These are phyloP conservation scores for Trypanosoma lewisi DNA, from an alignment of 208 protist species.

Conservation along the genomic window DNA sequence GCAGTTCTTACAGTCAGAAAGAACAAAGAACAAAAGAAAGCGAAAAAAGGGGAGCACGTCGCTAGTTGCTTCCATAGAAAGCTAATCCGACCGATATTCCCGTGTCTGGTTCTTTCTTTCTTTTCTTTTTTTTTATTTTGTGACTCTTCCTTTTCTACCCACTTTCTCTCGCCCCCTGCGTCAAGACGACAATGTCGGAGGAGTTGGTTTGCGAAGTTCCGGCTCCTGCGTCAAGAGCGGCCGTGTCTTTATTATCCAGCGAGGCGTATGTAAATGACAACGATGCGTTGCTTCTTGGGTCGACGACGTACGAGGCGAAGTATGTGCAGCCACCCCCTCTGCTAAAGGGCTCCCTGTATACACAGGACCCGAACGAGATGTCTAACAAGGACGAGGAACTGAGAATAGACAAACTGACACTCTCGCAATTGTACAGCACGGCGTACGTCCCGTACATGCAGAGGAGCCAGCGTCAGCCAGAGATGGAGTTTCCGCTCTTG, in stretches of 20 bases:
- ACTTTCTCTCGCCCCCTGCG: neutral
- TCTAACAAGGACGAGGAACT: constrained; percentile 26
- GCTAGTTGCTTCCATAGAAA: no score
- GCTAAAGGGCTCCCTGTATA: constrained; percentile 61
- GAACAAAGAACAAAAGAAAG: no score
- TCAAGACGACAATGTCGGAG: neutral
- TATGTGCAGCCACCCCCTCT: constrained; percentile 39
- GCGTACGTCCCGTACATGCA: constrained; percentile 59
- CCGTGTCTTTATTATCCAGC: constrained; percentile 36
- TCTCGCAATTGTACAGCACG: constrained; percentile 63
- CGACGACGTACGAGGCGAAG: constrained; percentile 72
- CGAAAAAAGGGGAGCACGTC: no score
- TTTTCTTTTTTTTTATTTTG: constrained; percentile 6
- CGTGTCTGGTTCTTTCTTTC: neutral
- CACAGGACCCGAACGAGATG: constrained; percentile 50
- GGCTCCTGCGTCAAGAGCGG: neutral
- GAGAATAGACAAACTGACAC: constrained; percentile 43
- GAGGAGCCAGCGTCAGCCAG: constrained; percentile 27
- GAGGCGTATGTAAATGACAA: constrained; percentile 40
- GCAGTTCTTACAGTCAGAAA: no score
- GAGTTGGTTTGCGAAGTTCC: no score
- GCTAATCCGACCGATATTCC: neutral
- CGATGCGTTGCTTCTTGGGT: constrained; percentile 48
- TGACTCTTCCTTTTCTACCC: no score
- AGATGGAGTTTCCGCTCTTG: constrained; percentile 30